These are phyloP conservation scores for Pholiota conissans DNA, from an alignment of 768 basidiomycete genomes.

Conservation along the genomic window DNA sequence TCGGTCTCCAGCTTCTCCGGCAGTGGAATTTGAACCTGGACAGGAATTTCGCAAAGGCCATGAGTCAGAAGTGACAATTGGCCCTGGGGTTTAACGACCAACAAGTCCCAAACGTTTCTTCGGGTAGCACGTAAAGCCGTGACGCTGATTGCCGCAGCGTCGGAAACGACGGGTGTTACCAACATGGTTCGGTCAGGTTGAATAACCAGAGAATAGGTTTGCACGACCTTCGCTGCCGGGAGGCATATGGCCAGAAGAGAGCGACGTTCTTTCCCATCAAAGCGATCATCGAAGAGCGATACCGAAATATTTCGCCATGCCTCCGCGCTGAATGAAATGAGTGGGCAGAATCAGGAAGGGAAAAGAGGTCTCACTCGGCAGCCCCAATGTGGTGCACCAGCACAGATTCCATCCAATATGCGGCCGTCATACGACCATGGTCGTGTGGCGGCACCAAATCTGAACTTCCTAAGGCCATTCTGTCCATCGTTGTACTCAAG, in stretches of 20 bases:
- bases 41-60: conserved; percentile 44
- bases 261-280: conserved; percentile 52
- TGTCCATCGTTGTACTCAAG: conserved; percentile 60
- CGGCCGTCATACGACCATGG: conserved; percentile 66
- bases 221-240: conserved; percentile 42
- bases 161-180: conserved; percentile 35
- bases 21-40: conserved; percentile 28
- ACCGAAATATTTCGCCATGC: conserved; percentile 52
- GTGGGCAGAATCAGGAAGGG: neutral
- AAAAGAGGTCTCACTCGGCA: conserved; percentile 48
- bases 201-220: conserved; percentile 50
- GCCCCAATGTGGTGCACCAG: conserved; percentile 45
- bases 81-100: conserved; percentile 61
- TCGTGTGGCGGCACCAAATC: conserved; percentile 44
- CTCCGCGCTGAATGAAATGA: conserved; percentile 31
- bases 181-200: conserved; percentile 42
- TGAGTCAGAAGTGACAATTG: conserved; percentile 61
- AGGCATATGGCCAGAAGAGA: conserved; percentile 58
- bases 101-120: conserved; percentile 61
- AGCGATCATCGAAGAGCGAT: conserved; percentile 65
- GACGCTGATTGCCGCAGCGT: conserved; percentile 48
- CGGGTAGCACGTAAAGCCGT: conserved; percentile 66
- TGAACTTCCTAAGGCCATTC: conserved; percentile 59
- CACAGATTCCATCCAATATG: conserved; percentile 73
- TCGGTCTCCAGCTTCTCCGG: conserved; percentile 13